These are phyloP conservation scores for Bipolaris cookei DNA, from an alignment of 2,329 filamentous ascomycete genomes.

Conservation along the genomic window DNA sequence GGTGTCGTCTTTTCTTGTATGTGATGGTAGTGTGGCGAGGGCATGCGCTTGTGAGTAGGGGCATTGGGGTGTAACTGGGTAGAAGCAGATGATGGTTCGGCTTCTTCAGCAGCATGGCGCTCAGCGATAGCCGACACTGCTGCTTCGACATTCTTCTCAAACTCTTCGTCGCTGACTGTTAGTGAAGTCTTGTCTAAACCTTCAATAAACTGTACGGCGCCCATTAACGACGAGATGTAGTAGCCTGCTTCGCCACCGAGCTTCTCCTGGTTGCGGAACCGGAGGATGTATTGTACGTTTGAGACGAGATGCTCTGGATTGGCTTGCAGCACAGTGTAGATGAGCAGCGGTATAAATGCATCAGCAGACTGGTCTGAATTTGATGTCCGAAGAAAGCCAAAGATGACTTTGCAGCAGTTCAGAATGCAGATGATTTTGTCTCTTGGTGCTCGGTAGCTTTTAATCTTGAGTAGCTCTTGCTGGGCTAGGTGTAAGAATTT, in stretches of 20 bases:
- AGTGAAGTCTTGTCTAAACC: slow-evolving; percentile 92
- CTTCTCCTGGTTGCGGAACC: slow-evolving; percentile 97
- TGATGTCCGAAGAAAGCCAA: slow-evolving; percentile 88
- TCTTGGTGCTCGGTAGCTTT: slow-evolving; percentile 91
- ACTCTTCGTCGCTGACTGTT: slow-evolving; percentile 93
- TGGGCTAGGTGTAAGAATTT: slow-evolving; percentile 89
- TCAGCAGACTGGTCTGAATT: slow-evolving; percentile 95
- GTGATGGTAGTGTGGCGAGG: slow-evolving; percentile 53
- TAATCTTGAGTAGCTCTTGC: slow-evolving; percentile 94
- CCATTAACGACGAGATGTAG: slow-evolving; percentile 95
- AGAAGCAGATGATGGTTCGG: slow-evolving; percentile 19
- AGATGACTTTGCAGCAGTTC: slow-evolving; percentile 99
- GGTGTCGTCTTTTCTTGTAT: slow-evolving; percentile 58
- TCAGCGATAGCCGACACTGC: slow-evolving; percentile 96
- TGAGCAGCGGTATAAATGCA: slow-evolving; percentile 87
- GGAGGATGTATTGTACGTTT: slow-evolving; percentile 96
- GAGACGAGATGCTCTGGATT: slow-evolving; percentile 96
- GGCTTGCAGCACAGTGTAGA: slow-evolving; percentile 92
- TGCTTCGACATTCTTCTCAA: slow-evolving; percentile 94
- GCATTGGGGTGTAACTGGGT: slow-evolving; percentile 28
- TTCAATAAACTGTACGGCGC: slow-evolving; percentile 95
- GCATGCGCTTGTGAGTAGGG: slow-evolving; percentile 43
- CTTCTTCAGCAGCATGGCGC: slow-evolving; percentile 67
- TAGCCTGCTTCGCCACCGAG: slow-evolving; percentile 97
- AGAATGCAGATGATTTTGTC: slow-evolving; percentile 99